phyloP scores from a whole-genome alignment of 257 asterid species.

The Solanum pinnatisectum region DNA sequence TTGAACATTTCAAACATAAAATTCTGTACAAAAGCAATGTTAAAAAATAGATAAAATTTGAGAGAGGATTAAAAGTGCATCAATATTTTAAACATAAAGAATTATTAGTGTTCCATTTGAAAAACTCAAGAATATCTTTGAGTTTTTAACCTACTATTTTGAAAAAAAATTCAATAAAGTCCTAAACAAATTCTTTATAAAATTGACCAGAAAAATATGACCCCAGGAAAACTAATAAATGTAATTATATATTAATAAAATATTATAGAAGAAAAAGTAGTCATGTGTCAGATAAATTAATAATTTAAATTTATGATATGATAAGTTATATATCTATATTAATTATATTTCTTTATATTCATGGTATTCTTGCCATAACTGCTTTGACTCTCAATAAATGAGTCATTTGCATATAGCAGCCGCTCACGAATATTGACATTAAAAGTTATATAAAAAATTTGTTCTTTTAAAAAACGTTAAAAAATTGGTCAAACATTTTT shows the following conservation, averaged over 20 bases:
- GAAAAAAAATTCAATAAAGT: neutral
- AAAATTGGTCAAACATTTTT: neutral
- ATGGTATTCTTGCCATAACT: neutral
- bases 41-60: no score
- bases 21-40: neutral
- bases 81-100: no score
- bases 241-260: no score
- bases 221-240: neutral
- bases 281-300: neutral
- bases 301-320: neutral
- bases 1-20: no score
- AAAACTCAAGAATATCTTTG: neutral
- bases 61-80: no score
- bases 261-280: neutral
- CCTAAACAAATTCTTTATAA: neutral
- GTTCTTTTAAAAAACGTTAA: neutral
- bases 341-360: neutral
- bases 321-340: no score
- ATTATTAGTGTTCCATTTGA: no score
- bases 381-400: neutral
- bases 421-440: neutral
- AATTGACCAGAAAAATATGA: neutral
- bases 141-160: neutral
- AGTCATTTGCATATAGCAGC: neutral
- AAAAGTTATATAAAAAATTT: no score